These are phyloP conservation scores for Thamnidium elegans DNA, from an alignment of 192 early-diverging fungal genomes.

Conservation along the genomic window DNA sequence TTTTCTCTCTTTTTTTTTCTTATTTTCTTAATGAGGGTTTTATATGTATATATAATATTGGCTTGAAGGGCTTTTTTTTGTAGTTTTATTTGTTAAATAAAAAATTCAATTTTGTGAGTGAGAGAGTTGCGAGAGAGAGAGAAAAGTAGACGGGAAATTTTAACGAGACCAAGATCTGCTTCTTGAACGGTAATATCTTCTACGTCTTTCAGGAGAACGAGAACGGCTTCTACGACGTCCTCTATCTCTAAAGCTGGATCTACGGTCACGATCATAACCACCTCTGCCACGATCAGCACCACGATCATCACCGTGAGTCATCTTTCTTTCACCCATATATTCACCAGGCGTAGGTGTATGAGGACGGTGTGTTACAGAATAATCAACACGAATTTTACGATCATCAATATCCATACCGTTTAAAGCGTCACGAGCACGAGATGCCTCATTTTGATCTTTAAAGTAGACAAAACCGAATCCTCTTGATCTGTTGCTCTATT, in stretches of 20 bases:
- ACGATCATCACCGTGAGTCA: conserved; percentile 17
- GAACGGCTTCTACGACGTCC: conserved; percentile 37
- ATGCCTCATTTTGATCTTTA: conserved; percentile 45
- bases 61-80: too few species aligned
- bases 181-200: conserved; percentile 33
- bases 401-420: conserved; percentile 66
- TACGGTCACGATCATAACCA: conserved; percentile 40
- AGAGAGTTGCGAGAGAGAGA: too few species aligned
- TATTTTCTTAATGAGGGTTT: too few species aligned
- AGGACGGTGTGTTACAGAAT: conserved; percentile 55
- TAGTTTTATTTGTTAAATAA: too few species aligned
- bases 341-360: conserved; percentile 72
- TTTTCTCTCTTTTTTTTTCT: too few species aligned
- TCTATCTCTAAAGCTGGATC: conserved; percentile 21
- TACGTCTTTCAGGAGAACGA: conserved; percentile 31
- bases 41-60: too few species aligned
- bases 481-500: conserved; percentile 56
- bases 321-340: conserved; percentile 63
- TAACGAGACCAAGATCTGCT: conserved; percentile 39
- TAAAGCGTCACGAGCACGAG: conserved; percentile 52
- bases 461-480: conserved; percentile 73
- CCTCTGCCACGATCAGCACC: conserved; percentile 13
- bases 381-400: conserved; percentile 58
- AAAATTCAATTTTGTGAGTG: too few species aligned
- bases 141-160: not conserved